Evolutionary conservation across 2,329 filamentous ascomycete species (phyloP).

Genomic region (Elsinoe fawcettii): DNA sequence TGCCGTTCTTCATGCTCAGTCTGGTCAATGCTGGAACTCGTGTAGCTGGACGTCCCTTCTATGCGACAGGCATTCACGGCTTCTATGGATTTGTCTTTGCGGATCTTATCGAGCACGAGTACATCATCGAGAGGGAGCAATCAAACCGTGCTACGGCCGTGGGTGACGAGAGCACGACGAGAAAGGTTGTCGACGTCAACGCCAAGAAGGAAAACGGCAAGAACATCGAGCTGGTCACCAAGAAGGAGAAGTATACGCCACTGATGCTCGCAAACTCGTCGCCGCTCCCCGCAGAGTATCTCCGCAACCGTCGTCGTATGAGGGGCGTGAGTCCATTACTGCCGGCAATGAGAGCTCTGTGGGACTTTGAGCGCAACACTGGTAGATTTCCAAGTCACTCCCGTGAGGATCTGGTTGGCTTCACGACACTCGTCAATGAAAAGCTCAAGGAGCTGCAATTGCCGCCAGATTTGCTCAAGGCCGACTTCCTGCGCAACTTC

Average conservation of each 20-base stretch:
- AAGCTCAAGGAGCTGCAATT: constrained; percentile 61
- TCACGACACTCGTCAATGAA: constrained; percentile 68
- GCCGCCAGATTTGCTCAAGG: constrained; percentile 37
- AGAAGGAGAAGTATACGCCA: constrained; percentile 83
- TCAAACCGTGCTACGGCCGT: constrained; percentile 57
- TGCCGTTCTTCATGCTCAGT: constrained; percentile 65
- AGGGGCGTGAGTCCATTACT: constrained; percentile 74
- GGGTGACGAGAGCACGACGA: constrained; percentile 63
- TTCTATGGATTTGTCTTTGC: constrained; percentile 93
- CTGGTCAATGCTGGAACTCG: constrained; percentile 82
- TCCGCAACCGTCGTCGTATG: constrained; percentile 59
- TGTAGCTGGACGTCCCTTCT: constrained; percentile 71
- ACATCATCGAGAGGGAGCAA: constrained; percentile 75
- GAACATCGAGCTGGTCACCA: constrained; percentile 76
- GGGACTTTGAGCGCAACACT: constrained; percentile 62
- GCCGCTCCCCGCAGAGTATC: constrained; percentile 59
- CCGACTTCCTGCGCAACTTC: constrained; percentile 70
- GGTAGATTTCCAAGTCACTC: constrained; percentile 41
- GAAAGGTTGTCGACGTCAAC: constrained; percentile 63
- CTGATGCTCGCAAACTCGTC: constrained; percentile 79
- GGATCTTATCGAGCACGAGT: constrained; percentile 85
- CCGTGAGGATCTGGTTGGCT: constrained; percentile 61
- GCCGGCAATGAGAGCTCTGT: constrained; percentile 79
- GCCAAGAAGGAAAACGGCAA: constrained; percentile 60
- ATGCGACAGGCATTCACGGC: constrained; percentile 78